These are phyloP conservation scores for Fusarium pseudoanthophilum DNA, from an alignment of 2,329 filamentous ascomycete genomes.

Conservation along the genomic window DNA sequence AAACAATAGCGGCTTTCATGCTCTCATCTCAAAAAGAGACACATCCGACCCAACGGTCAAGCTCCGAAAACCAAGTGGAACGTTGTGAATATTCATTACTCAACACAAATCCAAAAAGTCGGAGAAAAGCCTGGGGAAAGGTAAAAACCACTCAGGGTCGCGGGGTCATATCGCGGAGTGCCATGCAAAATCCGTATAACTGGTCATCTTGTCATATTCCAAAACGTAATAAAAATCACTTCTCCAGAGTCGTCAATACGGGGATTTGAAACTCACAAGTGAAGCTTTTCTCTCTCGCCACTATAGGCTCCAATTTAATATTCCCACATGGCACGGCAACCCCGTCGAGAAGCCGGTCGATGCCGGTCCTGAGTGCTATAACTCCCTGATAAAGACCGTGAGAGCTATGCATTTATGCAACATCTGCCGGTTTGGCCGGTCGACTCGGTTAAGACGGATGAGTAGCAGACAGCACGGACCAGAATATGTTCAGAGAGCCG, in stretches of 20 bases:
- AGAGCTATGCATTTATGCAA: background rate
- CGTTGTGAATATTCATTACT: slow-evolving; percentile 13
- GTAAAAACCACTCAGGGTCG: slow-evolving; percentile 15
- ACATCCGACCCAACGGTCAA: background rate
- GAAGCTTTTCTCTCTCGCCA: slow-evolving; percentile 19
- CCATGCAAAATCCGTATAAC: background rate
- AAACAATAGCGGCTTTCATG: background rate
- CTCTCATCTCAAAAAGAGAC: background rate
- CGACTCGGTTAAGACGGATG: slow-evolving; percentile 41
- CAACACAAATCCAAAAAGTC: slow-evolving; percentile 14
- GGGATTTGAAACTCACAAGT: slow-evolving; percentile 12
- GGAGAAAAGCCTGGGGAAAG: slow-evolving; percentile 13
- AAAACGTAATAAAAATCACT: slow-evolving; percentile 33
- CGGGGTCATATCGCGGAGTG: slow-evolving; percentile 29
- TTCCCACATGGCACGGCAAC: slow-evolving; percentile 20
- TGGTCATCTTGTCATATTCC: slow-evolving; percentile 17
- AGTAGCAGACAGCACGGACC: slow-evolving; percentile 24
- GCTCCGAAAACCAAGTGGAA: background rate
- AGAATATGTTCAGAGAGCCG: slow-evolving; percentile 22
- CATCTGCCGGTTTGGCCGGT: slow-evolving; percentile 25
- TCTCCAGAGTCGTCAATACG: slow-evolving; percentile 19
- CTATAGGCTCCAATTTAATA: slow-evolving; percentile 25
- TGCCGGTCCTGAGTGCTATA: slow-evolving; percentile 18
- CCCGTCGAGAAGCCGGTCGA: slow-evolving; percentile 29
- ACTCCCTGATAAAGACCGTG: background rate